Base-by-base conservation (phyloP, 192 early-diverging fungal species). In the Coemansia furcata region DNA sequence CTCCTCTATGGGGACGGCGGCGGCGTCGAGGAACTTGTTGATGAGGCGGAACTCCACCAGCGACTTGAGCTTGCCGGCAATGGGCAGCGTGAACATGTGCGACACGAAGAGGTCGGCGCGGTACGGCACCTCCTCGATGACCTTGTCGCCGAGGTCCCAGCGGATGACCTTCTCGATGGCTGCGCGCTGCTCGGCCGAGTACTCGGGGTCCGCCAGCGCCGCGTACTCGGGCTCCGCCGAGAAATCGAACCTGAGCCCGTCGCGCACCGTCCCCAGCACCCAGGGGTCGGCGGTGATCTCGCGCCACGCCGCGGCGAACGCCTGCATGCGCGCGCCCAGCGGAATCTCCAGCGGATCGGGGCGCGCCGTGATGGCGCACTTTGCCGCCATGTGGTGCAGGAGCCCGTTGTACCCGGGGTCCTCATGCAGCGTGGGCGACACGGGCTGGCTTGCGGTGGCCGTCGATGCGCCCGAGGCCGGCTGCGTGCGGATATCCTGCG, bases 71-170 rank as follows among this genome's bases (percentile, higher is more conserved):
- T 66, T 74, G 12, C 76, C 80, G 0, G 62, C 66, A 11, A 78
- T 72, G 10, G 64, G 76, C 60, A 78, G 54, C 23, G 76, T 83
- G 60, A 72, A 83, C 76, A 83, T 83, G 61, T 78, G 80, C 38
- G 75, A 78, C 8, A 78, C 67, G 38, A 78, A 78, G 30, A 78
- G 66, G 3, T 75, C 76, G 0, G 74, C 66, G 2, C 57, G 33
- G 47, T 72, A 74, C 9, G 69, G 64, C 7, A 83, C 50, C 50
- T 77, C 75, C 43, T 83, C 76, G 35, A 83, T 83, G 23, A 83
- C 80, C 17, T 70, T 69, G 67, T 83, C 76, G 55, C 75, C 74
- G 36, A 83, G 72, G 19, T 78, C 75, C 74, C 76, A 77, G n/a
- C 76, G 80, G 62, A 83, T 72, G 1, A 78, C 80, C 55, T 69